These are phyloP conservation scores for Biscutella auriculata DNA, from an alignment of 441 rosid genomes.

Conservation along the genomic window DNA sequence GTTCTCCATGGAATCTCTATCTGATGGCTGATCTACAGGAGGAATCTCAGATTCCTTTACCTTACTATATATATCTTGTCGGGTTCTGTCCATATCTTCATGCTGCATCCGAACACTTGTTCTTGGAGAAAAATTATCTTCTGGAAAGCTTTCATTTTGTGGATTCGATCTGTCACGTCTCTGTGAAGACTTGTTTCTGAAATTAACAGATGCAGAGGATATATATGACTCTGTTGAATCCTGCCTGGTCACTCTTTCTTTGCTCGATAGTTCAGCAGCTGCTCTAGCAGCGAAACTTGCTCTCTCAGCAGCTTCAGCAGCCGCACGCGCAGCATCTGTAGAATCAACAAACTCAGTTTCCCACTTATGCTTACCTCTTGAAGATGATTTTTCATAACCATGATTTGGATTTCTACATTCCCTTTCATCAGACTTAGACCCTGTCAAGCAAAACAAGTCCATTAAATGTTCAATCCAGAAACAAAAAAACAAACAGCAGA, in stretches of 20 bases:
- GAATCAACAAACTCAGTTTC: conserved; percentile 80
- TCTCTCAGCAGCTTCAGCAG: conserved; percentile 92
- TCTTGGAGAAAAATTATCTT: conserved; percentile 17
- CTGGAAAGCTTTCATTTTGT: conserved; percentile 27
- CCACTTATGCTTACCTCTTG: conserved; percentile 40
- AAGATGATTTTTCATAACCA: conserved; percentile 22
- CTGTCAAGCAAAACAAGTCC: conserved; percentile 26
- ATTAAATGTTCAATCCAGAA: conserved; percentile 4
- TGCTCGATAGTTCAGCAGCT: conserved; percentile 80
- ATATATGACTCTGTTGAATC: conserved; percentile 31
- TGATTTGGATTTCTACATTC: conserved; percentile 32
- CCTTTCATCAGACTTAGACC: conserved; percentile 25
- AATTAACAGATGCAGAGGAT: conserved; percentile 23
- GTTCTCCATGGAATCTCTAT: conserved; percentile 24
- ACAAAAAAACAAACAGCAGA: not conserved
- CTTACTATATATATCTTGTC: conserved; percentile 6
- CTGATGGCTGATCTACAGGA: conserved; percentile 14
- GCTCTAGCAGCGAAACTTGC: conserved; percentile 94
- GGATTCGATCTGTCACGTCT: conserved; percentile 24
- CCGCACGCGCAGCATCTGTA: conserved; percentile 84
- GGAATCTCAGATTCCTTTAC: conserved; percentile 10
- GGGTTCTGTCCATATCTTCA: conserved; percentile 25
- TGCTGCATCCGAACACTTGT: conserved; percentile 21
- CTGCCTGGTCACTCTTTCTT: conserved; percentile 36
- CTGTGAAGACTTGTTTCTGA: conserved; percentile 27